A percentile compares a stretch with the other conserved stretches of the same genome.
Conservation (phyloP, 768 basidiomycete genomes). For the Sporobolomyces pararoseus region DNA sequence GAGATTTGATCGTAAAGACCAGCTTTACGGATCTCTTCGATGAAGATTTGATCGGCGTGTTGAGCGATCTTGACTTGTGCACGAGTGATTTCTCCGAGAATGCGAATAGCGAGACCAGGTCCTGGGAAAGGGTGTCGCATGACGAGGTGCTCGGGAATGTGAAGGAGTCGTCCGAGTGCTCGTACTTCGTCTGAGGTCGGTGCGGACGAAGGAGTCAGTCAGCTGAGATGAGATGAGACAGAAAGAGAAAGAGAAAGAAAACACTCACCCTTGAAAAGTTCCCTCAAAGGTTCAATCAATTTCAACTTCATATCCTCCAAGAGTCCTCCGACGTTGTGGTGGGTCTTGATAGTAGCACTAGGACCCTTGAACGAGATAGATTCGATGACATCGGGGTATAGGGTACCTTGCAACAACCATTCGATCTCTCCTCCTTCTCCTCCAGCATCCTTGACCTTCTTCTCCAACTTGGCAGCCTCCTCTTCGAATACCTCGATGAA, state of each 20-base stretch:
- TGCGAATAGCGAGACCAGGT: constrained; percentile 95
- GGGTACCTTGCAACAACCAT: constrained; percentile 93
- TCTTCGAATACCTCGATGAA: constrained; percentile 96
- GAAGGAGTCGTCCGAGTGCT: constrained; percentile 79
- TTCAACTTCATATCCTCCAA: constrained; percentile 98
- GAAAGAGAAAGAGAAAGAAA: neutral
- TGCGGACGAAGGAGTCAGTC: neutral
- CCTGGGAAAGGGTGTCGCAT: constrained; percentile 98
- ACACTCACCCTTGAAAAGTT: constrained; percentile 90
- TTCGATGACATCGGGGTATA: constrained; percentile 99
- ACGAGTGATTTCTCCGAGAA: constrained; percentile 88
- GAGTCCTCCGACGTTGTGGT: constrained; percentile 96
- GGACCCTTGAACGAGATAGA: constrained; percentile 99
- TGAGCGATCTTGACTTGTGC: constrained; percentile 88
- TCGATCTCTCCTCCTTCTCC: constrained; percentile 76
- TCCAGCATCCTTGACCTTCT: constrained; percentile 45
- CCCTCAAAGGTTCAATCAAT: constrained; percentile 92
- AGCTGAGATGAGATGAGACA: too few species aligned
- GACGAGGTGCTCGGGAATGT: constrained; percentile 87
- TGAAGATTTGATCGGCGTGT: constrained; percentile 89
- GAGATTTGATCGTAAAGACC: constrained; percentile 87
- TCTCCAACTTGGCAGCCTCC: constrained; percentile 73
- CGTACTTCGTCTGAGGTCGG: constrained; percentile 81
- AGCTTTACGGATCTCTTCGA: constrained; percentile 93
- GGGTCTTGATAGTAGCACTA: constrained; percentile 98